Evolutionary conservation across 768 basidiomycete genomes (phyloP).

Genomic region (Chalciporus piperatus): DNA sequence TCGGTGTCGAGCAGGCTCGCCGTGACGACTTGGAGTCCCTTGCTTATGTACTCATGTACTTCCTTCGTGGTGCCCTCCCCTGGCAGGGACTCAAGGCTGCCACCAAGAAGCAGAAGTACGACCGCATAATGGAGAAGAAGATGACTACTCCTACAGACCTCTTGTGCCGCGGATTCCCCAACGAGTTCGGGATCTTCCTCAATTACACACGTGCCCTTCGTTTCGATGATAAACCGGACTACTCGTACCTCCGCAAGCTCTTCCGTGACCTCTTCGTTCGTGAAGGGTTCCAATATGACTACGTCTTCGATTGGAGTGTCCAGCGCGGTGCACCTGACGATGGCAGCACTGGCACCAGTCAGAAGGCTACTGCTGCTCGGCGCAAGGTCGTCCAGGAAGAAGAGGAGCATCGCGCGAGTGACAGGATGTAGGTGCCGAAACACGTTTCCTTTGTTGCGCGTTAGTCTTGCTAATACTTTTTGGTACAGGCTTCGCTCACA

Average conservation of each 20-base stretch:
- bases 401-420: slow-evolving; percentile 78
- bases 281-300: slow-evolving; percentile 98
- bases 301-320: slow-evolving; percentile 98
- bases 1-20: slow-evolving; percentile 97
- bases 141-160: slow-evolving; percentile 98
- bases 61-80: slow-evolving; percentile 95
- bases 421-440: slow-evolving; percentile 66
- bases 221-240: slow-evolving; percentile 99
- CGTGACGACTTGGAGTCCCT: slow-evolving; percentile 98
- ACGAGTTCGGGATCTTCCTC: slow-evolving; percentile 98
- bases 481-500: slow-evolving; percentile 75
- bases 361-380: slow-evolving; percentile 59
- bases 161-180: slow-evolving; percentile 98
- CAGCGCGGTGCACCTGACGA: slow-evolving; percentile 74
- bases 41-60: slow-evolving; percentile 99
- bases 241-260: slow-evolving; percentile 98
- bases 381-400: slow-evolving; percentile 85
- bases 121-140: slow-evolving; percentile 99
- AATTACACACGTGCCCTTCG: slow-evolving; percentile 99
- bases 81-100: slow-evolving; percentile 99
- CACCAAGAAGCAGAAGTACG: slow-evolving; percentile 99
- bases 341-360: slow-evolving; percentile 54
- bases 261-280: slow-evolving; percentile 98
- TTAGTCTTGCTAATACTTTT: slow-evolving; percentile 12
- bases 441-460: slow-evolving; percentile 13